These are phyloP conservation scores for Adiantum capillusveneris DNA, from an alignment of 75 land plant genomes.

Conservation along the genomic window DNA sequence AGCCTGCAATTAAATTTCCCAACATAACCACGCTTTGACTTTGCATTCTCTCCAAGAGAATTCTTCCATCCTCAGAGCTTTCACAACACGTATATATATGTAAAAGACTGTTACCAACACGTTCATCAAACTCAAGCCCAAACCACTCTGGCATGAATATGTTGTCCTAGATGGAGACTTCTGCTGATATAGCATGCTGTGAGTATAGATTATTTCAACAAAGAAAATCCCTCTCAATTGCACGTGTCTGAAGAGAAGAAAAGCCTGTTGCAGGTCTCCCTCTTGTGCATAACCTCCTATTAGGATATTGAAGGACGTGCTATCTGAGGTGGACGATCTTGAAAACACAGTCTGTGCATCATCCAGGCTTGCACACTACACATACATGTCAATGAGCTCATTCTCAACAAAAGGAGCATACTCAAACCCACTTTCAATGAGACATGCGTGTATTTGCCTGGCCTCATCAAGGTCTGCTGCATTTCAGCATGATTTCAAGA, in stretches of 20 bases:
- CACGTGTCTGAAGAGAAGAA: constrained; percentile 18
- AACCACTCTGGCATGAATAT: constrained; percentile 26
- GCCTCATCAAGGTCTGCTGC: constrained; percentile 1
- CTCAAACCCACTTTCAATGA: constrained; percentile 17
- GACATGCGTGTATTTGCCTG: constrained; percentile 14
- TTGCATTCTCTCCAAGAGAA: constrained; percentile 34
- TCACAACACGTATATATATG: constrained; percentile 27
- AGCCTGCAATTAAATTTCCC: constrained; percentile 63
- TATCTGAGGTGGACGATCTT: constrained; percentile 10
- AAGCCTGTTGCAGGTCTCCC: constrained; percentile 21
- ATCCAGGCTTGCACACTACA: constrained; percentile 12
- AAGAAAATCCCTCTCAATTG: constrained; percentile 11
- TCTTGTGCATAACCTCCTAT: constrained; percentile 34
- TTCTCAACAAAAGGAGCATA: constrained; percentile 30
- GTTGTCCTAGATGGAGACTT: constrained; percentile 16
- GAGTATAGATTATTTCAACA: constrained; percentile 21
- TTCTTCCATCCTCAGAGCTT: constrained; percentile 29
- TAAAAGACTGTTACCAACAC: constrained; percentile 15
- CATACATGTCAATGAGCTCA: constrained; percentile 31
- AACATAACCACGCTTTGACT: constrained; percentile 47
- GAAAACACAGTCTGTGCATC: constrained; percentile 28
- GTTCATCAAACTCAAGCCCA: constrained; percentile 21
- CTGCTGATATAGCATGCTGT: constrained; percentile 20
- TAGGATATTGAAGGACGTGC: constrained; percentile 34
- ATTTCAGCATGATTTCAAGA: constrained; percentile 30